These are phyloP conservation scores for Eremothecium sinecaudum DNA, from an alignment of 1,139 yeast genomes.

Conservation along the genomic window DNA sequence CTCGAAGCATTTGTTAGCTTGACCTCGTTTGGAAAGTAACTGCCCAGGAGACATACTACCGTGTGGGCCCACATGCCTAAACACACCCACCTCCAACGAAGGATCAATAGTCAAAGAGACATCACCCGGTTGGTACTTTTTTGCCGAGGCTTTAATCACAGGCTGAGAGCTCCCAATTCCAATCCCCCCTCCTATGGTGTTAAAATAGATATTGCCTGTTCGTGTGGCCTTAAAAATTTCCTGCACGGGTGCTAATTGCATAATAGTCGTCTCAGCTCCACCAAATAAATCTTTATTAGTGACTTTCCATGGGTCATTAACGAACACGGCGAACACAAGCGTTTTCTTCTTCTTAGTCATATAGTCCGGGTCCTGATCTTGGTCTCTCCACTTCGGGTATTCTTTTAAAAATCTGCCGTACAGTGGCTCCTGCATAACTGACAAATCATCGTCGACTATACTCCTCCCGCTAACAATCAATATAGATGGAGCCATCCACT, in stretches of 20 bases:
- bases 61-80: slow-evolving; percentile 56
- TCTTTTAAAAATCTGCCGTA: slow-evolving; percentile 43
- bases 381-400: slow-evolving; percentile 42
- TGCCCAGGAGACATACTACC: slow-evolving; percentile 37
- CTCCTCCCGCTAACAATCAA: slow-evolving; percentile 59
- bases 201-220: slow-evolving; percentile 46
- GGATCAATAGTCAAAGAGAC: slow-evolving; percentile 73
- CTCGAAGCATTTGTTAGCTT: slow-evolving; percentile 39
- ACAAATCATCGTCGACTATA: slow-evolving; percentile 31
- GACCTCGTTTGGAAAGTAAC: slow-evolving; percentile 15
- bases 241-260: slow-evolving; percentile 59
- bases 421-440: slow-evolving; percentile 35
- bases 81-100: slow-evolving; percentile 69
- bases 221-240: slow-evolving; percentile 38
- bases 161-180: slow-evolving; percentile 75
- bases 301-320: slow-evolving; percentile 66
- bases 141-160: slow-evolving; percentile 37
- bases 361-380: slow-evolving; percentile 23
- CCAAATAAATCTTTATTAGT: slow-evolving; percentile 73
- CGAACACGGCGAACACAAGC: slow-evolving; percentile 51
- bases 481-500: slow-evolving; percentile 85
- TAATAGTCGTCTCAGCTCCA: slow-evolving; percentile 41
- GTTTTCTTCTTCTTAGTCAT: slow-evolving; percentile 29
- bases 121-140: slow-evolving; percentile 48
- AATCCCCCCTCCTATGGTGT: slow-evolving; percentile 63